These are phyloP conservation scores for Sedum album DNA, from an alignment of 164 flowering plant species.

Conservation along the genomic window DNA sequence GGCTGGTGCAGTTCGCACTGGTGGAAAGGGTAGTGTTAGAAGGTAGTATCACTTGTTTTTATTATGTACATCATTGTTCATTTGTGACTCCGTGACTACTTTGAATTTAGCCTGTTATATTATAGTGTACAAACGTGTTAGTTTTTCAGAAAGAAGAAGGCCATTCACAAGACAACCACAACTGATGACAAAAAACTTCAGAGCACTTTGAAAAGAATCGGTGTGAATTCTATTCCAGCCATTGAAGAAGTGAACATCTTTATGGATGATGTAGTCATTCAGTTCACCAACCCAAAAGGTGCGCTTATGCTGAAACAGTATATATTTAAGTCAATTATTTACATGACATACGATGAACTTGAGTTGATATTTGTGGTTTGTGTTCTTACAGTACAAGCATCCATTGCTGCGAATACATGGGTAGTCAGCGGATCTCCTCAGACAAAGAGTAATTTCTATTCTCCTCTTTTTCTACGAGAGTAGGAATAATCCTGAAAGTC, in stretches of 20 bases:
- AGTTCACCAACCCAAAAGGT: background rate
- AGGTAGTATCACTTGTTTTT: too few relatives aligned
- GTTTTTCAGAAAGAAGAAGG: background rate
- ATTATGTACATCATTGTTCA: too few relatives aligned
- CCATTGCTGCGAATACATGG: slow-evolving; percentile 2
- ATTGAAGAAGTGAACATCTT: slow-evolving; percentile 1
- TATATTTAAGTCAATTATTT: background rate
- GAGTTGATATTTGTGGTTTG: background rate
- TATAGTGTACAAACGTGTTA: too few relatives aligned
- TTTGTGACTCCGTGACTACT: too few relatives aligned
- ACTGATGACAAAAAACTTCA: slow-evolving; percentile 1
- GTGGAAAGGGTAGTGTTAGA: too few relatives aligned
- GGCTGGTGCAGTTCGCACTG: too few relatives aligned
- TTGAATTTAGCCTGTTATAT: too few relatives aligned
- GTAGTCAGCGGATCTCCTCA: slow-evolving; percentile 4
- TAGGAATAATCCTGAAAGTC: too few relatives aligned
- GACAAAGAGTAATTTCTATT: background rate
- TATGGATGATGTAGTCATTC: background rate
- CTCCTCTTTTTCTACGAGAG: background rate
- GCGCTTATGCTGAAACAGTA: background rate
- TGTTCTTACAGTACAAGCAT: background rate
- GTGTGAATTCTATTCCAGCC: background rate
- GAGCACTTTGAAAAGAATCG: background rate
- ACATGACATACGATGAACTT: background rate
- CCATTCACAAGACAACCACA: slow-evolving; percentile 2